Percentiles rank a stretch among this genome's conserved stretches.
Evolutionary conservation across 371 early-diverging fungal genomes (phyloP).

Genomic region (Blakeslea trispora): DNA sequence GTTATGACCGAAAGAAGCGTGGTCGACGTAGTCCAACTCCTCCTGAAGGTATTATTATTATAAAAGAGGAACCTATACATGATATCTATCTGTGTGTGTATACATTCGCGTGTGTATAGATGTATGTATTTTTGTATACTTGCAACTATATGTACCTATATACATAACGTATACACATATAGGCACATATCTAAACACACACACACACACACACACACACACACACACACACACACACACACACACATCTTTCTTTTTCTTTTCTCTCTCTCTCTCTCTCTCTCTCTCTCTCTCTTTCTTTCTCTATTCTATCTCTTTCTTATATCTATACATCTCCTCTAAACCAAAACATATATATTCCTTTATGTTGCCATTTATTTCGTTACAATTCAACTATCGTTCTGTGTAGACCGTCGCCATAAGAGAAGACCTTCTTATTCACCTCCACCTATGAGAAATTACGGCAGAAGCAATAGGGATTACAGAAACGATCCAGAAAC

Average conservation of each 20-base stretch:
- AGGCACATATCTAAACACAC: neutral
- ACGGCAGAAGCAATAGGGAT: conserved; percentile 14
- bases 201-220: neutral
- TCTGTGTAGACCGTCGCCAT: conserved; percentile 49
- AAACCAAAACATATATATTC: neutral
- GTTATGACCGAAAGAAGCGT: conserved; percentile 46
- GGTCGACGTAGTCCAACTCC: conserved; percentile 48
- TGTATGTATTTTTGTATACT: too few relatives aligned
- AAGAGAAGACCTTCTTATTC: conserved; percentile 57
- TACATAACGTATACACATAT: too few relatives aligned
- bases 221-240: neutral
- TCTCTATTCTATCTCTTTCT: conserved; percentile 8
- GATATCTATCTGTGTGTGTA: neutral
- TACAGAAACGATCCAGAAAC: conserved; percentile 26
- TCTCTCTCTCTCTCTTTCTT: neutral
- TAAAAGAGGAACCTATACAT: neutral
- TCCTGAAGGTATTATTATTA: conserved; percentile 44
- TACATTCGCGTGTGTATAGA: too few relatives aligned
- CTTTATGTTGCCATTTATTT: conserved; percentile 2
- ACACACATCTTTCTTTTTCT: neutral
- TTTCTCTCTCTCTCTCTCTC: conserved; percentile 6
- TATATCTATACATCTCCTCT: neutral
- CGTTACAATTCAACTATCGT: conserved; percentile 1
- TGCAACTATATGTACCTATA: too few relatives aligned
- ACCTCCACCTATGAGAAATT: conserved; percentile 32